Evolutionary conservation across 2,329 filamentous ascomycete genomes (phyloP).

Genomic region (Neofusicoccum ribis): DNA sequence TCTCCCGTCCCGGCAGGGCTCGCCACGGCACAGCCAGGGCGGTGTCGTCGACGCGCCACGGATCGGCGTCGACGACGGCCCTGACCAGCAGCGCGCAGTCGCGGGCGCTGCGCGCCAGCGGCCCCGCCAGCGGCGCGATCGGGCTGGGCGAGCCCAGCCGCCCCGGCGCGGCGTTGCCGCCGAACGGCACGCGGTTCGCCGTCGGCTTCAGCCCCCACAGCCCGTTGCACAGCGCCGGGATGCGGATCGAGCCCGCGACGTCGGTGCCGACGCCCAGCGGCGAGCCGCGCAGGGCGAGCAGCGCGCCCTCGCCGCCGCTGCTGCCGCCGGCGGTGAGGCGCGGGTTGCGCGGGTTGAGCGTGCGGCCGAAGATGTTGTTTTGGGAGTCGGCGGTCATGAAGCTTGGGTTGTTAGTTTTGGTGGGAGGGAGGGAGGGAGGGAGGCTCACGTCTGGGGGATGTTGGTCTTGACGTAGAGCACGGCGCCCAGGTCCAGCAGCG

Average conservation of each 20-base stretch:
- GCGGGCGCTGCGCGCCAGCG: constrained; percentile 44
- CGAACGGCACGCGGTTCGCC: constrained; percentile 45
- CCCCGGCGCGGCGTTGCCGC: constrained; percentile 27
- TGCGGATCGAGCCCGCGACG: constrained; percentile 65
- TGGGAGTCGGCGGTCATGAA: constrained; percentile 54
- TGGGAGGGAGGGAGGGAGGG: constrained; percentile 27
- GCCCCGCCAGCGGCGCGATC: constrained; percentile 45
- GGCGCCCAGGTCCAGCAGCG: constrained; percentile 44
- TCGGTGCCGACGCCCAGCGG: constrained; percentile 65
- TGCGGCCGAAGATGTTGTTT: constrained; percentile 63
- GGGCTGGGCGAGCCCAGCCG: constrained; percentile 20
- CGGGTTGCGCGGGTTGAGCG: constrained; percentile 64
- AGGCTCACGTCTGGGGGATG: constrained; percentile 46
- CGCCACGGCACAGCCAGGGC: constrained; percentile 51
- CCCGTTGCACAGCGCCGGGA: constrained; percentile 77
- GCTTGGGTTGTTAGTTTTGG: background rate
- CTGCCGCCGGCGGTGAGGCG: constrained; percentile 63
- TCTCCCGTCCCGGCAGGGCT: background rate
- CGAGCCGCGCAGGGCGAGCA: constrained; percentile 60
- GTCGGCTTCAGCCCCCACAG: constrained; percentile 45
- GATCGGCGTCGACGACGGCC: constrained; percentile 39
- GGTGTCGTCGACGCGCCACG: constrained; percentile 49
- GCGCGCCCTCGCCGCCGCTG: constrained; percentile 64
- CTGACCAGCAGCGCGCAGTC: constrained; percentile 46
- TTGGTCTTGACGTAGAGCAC: constrained; percentile 57